phyloP scores from a whole-genome alignment of 2,329 filamentous ascomycete genomes.

The Pleomassaria siparia region DNA sequence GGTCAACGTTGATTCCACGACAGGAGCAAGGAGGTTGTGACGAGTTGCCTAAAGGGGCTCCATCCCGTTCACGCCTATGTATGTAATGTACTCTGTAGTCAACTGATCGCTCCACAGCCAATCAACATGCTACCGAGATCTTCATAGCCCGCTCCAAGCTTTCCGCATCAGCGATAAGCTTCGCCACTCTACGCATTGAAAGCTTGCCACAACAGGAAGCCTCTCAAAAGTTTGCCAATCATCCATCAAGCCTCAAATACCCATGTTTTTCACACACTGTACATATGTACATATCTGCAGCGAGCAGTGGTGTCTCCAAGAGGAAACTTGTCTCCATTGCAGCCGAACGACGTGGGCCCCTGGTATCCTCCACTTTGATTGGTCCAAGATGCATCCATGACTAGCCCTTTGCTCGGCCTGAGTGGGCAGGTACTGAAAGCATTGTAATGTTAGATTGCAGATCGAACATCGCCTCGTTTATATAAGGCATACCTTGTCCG shows the following conservation, averaged over 20 bases:
- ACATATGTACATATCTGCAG: no score
- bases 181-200: background rate
- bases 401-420: constrained; percentile 1
- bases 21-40: no score
- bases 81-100: no score
- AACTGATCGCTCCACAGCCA: background rate
- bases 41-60: background rate
- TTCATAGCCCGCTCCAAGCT: background rate
- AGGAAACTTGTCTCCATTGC: constrained; percentile 5
- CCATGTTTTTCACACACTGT: constrained; percentile 1
- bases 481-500: background rate
- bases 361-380: background rate
- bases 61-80: background rate
- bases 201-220: constrained; percentile 9
- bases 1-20: no score
- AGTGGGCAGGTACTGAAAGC: constrained; percentile 7
- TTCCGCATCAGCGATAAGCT: background rate
- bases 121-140: background rate
- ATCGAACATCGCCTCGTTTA: background rate
- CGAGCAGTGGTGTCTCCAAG: constrained; percentile 5
- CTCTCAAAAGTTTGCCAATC: constrained; percentile 11
- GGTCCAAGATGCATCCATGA: background rate
- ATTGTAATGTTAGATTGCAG: constrained; percentile 4
- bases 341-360: constrained; percentile 1
- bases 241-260: constrained; percentile 7